These are phyloP conservation scores for Fusarium sp. DNA, from an alignment of 2,329 filamentous ascomycete species.

Conservation along the genomic window DNA sequence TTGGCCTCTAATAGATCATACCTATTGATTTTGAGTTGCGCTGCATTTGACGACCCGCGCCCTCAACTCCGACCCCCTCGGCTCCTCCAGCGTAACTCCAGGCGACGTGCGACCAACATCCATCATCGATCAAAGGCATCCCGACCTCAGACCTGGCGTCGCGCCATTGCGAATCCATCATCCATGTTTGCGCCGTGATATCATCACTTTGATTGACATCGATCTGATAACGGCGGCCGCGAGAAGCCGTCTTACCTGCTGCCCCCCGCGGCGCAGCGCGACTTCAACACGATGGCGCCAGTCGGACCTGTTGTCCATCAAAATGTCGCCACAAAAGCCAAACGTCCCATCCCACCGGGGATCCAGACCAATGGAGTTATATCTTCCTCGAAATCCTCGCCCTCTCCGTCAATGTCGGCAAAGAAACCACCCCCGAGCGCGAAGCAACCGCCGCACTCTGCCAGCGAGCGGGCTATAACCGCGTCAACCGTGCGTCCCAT, in stretches of 20 bases:
- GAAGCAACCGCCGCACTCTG: constrained; percentile 53
- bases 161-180: constrained; percentile 25
- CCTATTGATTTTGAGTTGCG: constrained; percentile 25
- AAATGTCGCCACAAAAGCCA: constrained; percentile 68
- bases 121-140: constrained; percentile 7
- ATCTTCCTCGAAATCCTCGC: constrained; percentile 68
- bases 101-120: constrained; percentile 36
- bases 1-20: constrained; percentile 25
- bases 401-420: constrained; percentile 67
- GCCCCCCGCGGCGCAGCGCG: constrained; percentile 42
- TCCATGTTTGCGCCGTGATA: constrained; percentile 42
- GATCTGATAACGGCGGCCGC: constrained; percentile 28
- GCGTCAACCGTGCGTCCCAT: constrained; percentile 60
- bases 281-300: constrained; percentile 63
- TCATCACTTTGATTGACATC: constrained; percentile 11
- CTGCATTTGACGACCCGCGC: constrained; percentile 31
- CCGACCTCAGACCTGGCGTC: constrained; percentile 19
- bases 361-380: constrained; percentile 73
- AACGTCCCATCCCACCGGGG: constrained; percentile 74
- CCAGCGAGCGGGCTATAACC: constrained; percentile 52
- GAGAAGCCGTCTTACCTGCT: constrained; percentile 27
- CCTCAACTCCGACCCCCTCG: constrained; percentile 22
- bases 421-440: constrained; percentile 64
- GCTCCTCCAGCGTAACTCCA: constrained; percentile 40
- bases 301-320: constrained; percentile 62